phyloP scores from a whole-genome alignment of 116 monocot species.

The Zostera marina region DNA sequence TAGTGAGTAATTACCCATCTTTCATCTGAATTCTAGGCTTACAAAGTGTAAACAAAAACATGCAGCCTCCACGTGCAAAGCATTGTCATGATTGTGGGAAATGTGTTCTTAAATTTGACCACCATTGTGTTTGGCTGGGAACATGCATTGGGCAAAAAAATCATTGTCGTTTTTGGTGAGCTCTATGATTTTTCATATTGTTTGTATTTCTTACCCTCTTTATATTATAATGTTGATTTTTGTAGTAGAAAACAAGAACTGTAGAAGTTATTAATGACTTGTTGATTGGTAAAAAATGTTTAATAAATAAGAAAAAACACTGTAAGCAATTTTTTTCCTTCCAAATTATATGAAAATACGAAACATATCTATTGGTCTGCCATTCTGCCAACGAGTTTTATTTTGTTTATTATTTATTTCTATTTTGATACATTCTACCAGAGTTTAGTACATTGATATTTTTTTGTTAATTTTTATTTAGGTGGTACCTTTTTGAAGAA shows the following conservation, averaged over 20 bases:
- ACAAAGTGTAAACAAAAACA: too few species aligned
- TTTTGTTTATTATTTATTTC: background rate
- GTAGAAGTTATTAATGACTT: too few species aligned
- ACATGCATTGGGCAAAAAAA: constrained; percentile 85
- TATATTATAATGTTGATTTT: background rate
- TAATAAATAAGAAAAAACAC: too few species aligned
- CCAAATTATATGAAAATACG: too few species aligned
- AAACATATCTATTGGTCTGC: too few species aligned
- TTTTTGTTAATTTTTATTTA: constrained; percentile 10
- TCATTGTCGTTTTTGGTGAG: constrained; percentile 92
- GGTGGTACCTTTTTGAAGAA: constrained; percentile 96
- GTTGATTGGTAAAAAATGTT: too few species aligned
- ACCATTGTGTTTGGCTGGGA: constrained; percentile 91
- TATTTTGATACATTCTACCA: background rate
- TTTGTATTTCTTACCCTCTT: background rate
- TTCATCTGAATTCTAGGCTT: too few species aligned
- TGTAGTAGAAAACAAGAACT: background rate
- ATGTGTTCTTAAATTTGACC: constrained; percentile 94
- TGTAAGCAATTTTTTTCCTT: too few species aligned
- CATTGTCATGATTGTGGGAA: constrained; percentile 94
- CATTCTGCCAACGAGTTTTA: background rate
- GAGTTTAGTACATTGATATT: background rate
- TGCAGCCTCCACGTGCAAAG: constrained; percentile 84
- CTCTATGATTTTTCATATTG: background rate
- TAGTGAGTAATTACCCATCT: too few species aligned